Evolutionary conservation across 495 filamentous ascomycete species (phyloP).

Genomic region (Podospora fimiseda): DNA sequence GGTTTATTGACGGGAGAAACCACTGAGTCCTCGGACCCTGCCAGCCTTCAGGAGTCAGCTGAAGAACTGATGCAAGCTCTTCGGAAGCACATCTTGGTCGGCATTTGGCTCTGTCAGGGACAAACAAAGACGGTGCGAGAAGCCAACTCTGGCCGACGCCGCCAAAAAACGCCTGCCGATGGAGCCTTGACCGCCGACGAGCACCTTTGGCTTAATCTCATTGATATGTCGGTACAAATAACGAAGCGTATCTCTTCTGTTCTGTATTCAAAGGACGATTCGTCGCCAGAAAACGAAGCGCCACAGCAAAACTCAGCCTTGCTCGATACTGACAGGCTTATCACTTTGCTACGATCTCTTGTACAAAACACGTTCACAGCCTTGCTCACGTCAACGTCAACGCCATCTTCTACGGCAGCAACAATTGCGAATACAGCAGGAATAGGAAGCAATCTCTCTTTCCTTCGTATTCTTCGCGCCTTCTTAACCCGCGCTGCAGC

Average conservation of each 20-base stretch:
- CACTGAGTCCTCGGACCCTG: slow-evolving; percentile 42
- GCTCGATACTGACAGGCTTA: slow-evolving; percentile 51
- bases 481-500: slow-evolving; percentile 80
- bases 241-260: slow-evolving; percentile 50
- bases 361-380: slow-evolving; percentile 90
- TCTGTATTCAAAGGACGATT: slow-evolving; percentile 17
- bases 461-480: slow-evolving; percentile 81
- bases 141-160: slow-evolving; percentile 22
- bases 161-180: slow-evolving; percentile 45
- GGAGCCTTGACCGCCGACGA: slow-evolving; percentile 71
- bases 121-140: slow-evolving; percentile 60
- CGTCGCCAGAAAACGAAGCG: slow-evolving; percentile 18
- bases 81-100: slow-evolving; percentile 82
- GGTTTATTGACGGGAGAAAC: slow-evolving; percentile 56
- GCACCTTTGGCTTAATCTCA: slow-evolving; percentile 81
- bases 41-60: slow-evolving; percentile 40
- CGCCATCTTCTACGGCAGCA: slow-evolving; percentile 19
- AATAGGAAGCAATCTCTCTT: slow-evolving; percentile 57
- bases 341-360: slow-evolving; percentile 59
- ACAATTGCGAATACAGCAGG: slow-evolving; percentile 20
- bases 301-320: slow-evolving; percentile 11
- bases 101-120: slow-evolving; percentile 91
- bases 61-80: slow-evolving; percentile 66
- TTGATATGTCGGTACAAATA: slow-evolving; percentile 76
- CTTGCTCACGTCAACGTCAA: slow-evolving; percentile 64